Base-by-base conservation (phyloP, 2,329 filamentous ascomycete genomes). In the Diplodia mutila region DNA sequence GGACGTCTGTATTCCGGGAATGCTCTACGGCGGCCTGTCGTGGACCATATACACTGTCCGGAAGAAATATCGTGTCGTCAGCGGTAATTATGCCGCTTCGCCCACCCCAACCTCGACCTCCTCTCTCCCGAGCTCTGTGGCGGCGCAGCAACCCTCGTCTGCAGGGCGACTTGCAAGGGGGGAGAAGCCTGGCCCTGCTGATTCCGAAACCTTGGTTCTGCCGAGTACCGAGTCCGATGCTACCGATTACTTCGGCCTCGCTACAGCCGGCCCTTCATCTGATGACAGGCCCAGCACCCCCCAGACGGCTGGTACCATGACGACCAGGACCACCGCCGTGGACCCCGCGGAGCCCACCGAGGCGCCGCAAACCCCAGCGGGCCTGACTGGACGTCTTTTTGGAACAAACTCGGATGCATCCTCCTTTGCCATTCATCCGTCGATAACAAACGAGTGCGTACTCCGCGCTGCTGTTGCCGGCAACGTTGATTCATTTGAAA, bases 1-100 rank as follows among this genome's bases (percentile, higher is more conserved):
- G 27, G 85, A 88, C 70, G 79, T 85, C 5, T 74, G 83, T 79
- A 71, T 77, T 85, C 69, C 75, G 23, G 73, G 76, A 1, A 61
- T 85, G 83, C 46, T 87, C 21, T 93, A 90, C 73, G 90, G 85
- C 2, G 89, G 87, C 3, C 81, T 90, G 29, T 82, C 83, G 16
- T 94, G 92, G 92, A 89, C 87, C 2, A 89, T 85, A 69, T 90
- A 86, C 29, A 92, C 90, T 0, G 72, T 95, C 51, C 84, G 90
- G 67, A 88, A 85, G 72, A 85, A 90, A 16, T 86, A 91, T 68
- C 87, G 91, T 23, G 85, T 94, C 57, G 83, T 93, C 54, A 90
- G 88, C 72, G 89, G 87, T 18, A 65, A 63, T 67, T 66, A 68
- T 68, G 16, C 65, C 76, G 63, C 61, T 68, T 69, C 69, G 61